Base-by-base conservation (phyloP, 306 rosid species). In the Parietaria judaica region DNA sequence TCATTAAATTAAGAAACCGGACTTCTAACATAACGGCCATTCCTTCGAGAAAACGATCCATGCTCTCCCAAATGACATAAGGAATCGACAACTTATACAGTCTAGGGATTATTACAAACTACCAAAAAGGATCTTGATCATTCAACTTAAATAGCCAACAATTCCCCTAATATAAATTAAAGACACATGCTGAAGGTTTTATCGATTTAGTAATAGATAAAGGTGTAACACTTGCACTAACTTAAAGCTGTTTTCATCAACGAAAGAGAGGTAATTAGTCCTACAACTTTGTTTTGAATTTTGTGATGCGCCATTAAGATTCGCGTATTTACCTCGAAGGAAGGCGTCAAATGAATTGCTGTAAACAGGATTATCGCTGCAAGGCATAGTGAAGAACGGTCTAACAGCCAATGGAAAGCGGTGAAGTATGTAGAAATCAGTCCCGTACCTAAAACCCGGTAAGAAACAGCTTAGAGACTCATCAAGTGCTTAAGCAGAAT, bases 301-400 rank as follows among this genome's bases (percentile, higher is more conserved):
- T 16, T 62, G 60, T 56, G 31, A 35, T 52, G 52, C 17, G n/a
- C 59, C 49, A 49, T n/a, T 49, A 49, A 49, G 12, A 49, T 39
- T 49, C 52, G 12, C 3, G 52, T 11, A 13, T 55, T 72, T 79
- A 88, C 99, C 99, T 74, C 99, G 80, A 63, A 94, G 88, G 43
- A 94, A 94, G 77, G 84, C 99, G 38, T 94, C 99, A 64, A 94
- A 94, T 1, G 99, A 94, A 80, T 94, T 86, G 43, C 89, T 84
- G 80, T 94, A 94, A 6, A 66, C 64, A 8, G 76, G 80, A 67
- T 88, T 83, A 64, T 94, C 99, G 10, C 67, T 60, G 86, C 95
- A 86, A 65, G 99, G 99, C 97, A 88, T 88, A 1, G 99, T 94
- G 63, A 88, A 94, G 72, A 94, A 94, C 43, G 99, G 99, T 76